A percentile compares a stretch with the other conserved stretches of the same genome.
phyloP scores from a whole-genome alignment of 2,329 filamentous ascomycete genomes.

The Neonectria magnoliae region DNA sequence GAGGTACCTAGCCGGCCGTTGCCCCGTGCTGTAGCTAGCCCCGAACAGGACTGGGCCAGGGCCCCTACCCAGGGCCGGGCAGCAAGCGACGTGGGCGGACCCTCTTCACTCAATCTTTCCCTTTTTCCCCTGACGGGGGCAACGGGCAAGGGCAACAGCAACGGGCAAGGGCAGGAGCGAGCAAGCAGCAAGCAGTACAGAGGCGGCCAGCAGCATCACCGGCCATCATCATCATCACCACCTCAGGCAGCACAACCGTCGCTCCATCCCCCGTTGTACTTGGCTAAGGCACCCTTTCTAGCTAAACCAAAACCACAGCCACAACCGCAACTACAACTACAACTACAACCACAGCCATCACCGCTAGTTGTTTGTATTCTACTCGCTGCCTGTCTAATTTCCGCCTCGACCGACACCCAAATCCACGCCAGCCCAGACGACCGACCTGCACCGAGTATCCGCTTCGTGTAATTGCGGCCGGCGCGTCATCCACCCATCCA shows the following conservation, averaged over 20 bases:
- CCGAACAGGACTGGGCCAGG: constrained; percentile 4
- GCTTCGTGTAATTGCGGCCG: constrained; percentile 7
- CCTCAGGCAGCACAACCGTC: background rate
- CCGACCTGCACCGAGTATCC: background rate
- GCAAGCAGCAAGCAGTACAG: background rate
- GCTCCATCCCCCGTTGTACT: background rate
- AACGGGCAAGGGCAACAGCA: constrained; percentile 11
- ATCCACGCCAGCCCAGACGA: background rate
- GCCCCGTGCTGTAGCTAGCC: constrained; percentile 16
- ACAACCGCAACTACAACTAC: background rate
- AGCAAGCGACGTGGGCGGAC: constrained; percentile 22
- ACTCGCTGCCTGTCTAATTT: background rate
- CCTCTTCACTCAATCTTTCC: constrained; percentile 28
- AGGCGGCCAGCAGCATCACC: background rate
- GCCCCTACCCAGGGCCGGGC: constrained; percentile 11
- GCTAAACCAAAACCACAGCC: background rate
- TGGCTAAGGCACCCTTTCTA: background rate
- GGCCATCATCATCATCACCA: background rate
- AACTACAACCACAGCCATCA: background rate
- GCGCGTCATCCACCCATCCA: constrained; percentile 6
- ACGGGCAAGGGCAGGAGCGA: constrained; percentile 8
- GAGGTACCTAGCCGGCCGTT: constrained; percentile 5
- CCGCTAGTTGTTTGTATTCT: background rate
- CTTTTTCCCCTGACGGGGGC: constrained; percentile 42
- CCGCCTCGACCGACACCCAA: background rate